phyloP scores from a whole-genome alignment of 192 early-diverging fungal genomes.

The Spinellus fusiger region DNA sequence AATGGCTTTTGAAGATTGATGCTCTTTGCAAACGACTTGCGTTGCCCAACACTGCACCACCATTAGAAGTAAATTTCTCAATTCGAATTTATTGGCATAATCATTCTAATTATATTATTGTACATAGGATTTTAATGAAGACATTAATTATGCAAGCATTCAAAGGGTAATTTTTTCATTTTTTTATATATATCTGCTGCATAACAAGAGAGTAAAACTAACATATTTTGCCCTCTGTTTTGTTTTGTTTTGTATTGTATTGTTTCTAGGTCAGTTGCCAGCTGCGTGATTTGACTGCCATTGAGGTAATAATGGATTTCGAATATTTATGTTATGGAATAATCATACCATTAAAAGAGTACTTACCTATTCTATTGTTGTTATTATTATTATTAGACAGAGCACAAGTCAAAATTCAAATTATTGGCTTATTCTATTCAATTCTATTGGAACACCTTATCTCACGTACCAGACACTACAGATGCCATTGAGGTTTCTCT shows the following conservation, averaged over 20 bases:
- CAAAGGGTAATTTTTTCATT: background rate
- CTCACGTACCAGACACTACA: background rate
- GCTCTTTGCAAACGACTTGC: constrained; percentile 3
- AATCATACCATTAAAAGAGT: too few relatives aligned
- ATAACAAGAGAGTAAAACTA: too few relatives aligned
- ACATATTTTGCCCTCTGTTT: background rate
- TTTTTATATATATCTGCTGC: background rate
- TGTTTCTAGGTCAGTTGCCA: constrained; percentile 1
- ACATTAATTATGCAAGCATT: constrained; percentile 23
- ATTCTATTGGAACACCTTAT: constrained; percentile 18
- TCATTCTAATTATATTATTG: constrained; percentile 7
- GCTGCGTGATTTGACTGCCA: constrained; percentile 8
- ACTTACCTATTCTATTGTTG: too few relatives aligned
- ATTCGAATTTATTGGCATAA: background rate
- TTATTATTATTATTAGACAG: too few relatives aligned
- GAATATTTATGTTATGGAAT: too few relatives aligned
- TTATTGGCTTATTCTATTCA: constrained; percentile 14
- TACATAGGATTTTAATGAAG: constrained; percentile 31
- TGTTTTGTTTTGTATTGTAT: background rate
- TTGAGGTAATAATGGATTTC: too few relatives aligned
- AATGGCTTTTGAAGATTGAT: constrained; percentile 16
- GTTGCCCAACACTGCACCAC: background rate
- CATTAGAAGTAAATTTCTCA: constrained; percentile 12
- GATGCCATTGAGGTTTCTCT: constrained; percentile 21
- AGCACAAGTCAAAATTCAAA: constrained; percentile 10